Percentiles rank a stretch among this genome's conserved stretches.
phyloP scores from a whole-genome alignment of 441 rosid genomes.

The Melastoma candidum region DNA sequence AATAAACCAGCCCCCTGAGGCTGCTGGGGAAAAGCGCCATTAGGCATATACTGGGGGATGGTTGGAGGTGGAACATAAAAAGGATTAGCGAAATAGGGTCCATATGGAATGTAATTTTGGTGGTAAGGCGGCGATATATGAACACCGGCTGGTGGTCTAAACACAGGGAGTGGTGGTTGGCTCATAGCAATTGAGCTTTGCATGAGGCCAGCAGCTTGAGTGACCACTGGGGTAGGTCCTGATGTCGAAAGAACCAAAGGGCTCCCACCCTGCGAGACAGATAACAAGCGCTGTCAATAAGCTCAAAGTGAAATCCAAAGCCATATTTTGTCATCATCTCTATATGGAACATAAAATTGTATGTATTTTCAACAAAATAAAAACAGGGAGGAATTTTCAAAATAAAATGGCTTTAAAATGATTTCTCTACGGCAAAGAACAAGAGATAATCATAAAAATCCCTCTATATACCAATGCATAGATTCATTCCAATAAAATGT shows the following conservation, averaged over 20 bases:
- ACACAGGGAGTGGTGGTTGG: constrained; percentile 78
- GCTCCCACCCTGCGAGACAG: constrained; percentile 61
- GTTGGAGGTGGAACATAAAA: constrained; percentile 66
- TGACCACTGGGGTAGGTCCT: constrained; percentile 56
- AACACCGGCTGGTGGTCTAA: constrained; percentile 74
- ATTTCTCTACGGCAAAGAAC: too few relatives aligned
- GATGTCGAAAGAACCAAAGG: constrained; percentile 57
- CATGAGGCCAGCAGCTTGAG: constrained; percentile 74
- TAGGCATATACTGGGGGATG: constrained; percentile 67
- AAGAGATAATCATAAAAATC: too few relatives aligned
- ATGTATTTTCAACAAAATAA: too few relatives aligned
- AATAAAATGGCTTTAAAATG: too few relatives aligned
- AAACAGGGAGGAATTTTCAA: too few relatives aligned
- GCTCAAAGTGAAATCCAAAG: not conserved
- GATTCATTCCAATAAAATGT: too few relatives aligned
- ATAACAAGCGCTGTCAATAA: constrained; percentile 7
- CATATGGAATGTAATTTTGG: constrained; percentile 76
- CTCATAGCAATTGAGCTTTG: constrained; percentile 72
- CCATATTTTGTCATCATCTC: too few relatives aligned
- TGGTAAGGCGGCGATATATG: constrained; percentile 82
- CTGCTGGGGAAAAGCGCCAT: constrained; percentile 75
- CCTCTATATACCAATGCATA: too few relatives aligned
- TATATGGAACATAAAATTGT: too few relatives aligned
- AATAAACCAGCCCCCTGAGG: constrained; percentile 71
- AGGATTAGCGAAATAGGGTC: constrained; percentile 69